A percentile compares a stretch with the other conserved stretches of the same genome.
These are phyloP conservation scores for Rhytidhysteron rufulum DNA, from an alignment of 2,329 filamentous ascomycete genomes.

Conservation along the genomic window DNA sequence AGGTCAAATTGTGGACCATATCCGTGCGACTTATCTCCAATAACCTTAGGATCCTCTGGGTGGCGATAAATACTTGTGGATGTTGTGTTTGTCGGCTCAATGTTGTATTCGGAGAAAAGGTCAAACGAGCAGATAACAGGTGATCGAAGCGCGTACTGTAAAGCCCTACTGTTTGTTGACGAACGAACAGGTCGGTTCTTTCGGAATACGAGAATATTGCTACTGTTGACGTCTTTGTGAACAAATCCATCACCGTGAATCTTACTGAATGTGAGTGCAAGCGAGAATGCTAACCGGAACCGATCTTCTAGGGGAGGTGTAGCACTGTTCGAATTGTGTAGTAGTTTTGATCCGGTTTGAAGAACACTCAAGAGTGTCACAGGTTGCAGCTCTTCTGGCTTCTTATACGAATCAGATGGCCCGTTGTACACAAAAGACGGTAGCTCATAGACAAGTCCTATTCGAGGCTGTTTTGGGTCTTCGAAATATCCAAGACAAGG, in stretches of 20 bases:
- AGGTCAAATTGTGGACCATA: constrained; percentile 54
- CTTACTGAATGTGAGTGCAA: constrained; percentile 69
- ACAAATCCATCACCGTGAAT: constrained; percentile 66
- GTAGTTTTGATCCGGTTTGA: constrained; percentile 43
- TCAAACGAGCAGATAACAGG: constrained; percentile 73
- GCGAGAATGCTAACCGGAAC: constrained; percentile 69
- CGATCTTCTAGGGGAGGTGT: constrained; percentile 65
- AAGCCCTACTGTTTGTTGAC: constrained; percentile 38
- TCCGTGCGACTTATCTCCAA: constrained; percentile 20
- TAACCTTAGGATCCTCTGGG: constrained; percentile 49
- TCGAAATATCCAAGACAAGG: constrained; percentile 70
- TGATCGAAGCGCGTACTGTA: constrained; percentile 56
- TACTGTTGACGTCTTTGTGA: constrained; percentile 67
- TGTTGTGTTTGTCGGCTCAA: constrained; percentile 43
- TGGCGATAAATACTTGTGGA: constrained; percentile 62
- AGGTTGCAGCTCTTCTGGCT: constrained; percentile 34
- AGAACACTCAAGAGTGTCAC: constrained; percentile 46
- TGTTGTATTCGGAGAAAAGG: constrained; percentile 58
- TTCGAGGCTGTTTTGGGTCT: constrained; percentile 63
- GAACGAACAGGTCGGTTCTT: constrained; percentile 40
- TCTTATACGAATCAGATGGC: constrained; percentile 52
- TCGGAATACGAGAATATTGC: constrained; percentile 63
- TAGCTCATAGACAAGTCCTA: constrained; percentile 72
- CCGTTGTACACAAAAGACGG: constrained; percentile 50
- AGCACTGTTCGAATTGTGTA: constrained; percentile 37